Evolutionary conservation across 2,329 filamentous ascomycete genomes (phyloP).

Genomic region (Penicillium hordei): DNA sequence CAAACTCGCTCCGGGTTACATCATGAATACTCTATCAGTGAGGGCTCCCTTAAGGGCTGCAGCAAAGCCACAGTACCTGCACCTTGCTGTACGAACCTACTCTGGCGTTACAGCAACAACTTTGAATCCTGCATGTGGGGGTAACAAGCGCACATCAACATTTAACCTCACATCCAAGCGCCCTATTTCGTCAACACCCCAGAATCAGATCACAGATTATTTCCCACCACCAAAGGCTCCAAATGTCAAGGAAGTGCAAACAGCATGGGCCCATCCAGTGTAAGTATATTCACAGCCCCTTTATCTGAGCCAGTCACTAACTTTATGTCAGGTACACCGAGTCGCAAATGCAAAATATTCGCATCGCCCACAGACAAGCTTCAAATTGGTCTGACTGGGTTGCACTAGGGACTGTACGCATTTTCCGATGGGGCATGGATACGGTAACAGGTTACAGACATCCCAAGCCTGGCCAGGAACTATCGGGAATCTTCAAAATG

Average conservation of each 20-base stretch:
- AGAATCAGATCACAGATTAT: constrained; percentile 49
- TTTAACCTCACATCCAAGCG: constrained; percentile 21
- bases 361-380: constrained; percentile 73
- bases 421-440: constrained; percentile 79
- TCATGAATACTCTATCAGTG: constrained; percentile 33
- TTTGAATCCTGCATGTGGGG: constrained; percentile 17
- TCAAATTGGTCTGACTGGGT: constrained; percentile 72
- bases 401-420: constrained; percentile 73
- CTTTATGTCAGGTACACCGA: constrained; percentile 61
- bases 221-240: constrained; percentile 60
- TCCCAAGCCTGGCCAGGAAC: constrained; percentile 52
- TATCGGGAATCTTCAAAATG: constrained; percentile 61
- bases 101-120: constrained; percentile 24
- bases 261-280: constrained; percentile 69
- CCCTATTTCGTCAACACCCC: constrained; percentile 41
- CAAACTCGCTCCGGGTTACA: constrained; percentile 3
- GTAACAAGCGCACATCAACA: constrained; percentile 8
- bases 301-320: constrained; percentile 12
- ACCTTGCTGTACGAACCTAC: constrained; percentile 27
- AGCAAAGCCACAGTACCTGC: constrained; percentile 28
- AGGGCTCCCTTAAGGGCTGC: constrained; percentile 31
- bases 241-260: constrained; percentile 61
- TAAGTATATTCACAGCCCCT: constrained; percentile 26
- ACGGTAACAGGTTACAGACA: constrained; percentile 77
- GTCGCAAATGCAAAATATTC: constrained; percentile 72